Evolutionary conservation across 2,329 filamentous ascomycete species (phyloP).

Genomic region (Venturia nashicola): DNA sequence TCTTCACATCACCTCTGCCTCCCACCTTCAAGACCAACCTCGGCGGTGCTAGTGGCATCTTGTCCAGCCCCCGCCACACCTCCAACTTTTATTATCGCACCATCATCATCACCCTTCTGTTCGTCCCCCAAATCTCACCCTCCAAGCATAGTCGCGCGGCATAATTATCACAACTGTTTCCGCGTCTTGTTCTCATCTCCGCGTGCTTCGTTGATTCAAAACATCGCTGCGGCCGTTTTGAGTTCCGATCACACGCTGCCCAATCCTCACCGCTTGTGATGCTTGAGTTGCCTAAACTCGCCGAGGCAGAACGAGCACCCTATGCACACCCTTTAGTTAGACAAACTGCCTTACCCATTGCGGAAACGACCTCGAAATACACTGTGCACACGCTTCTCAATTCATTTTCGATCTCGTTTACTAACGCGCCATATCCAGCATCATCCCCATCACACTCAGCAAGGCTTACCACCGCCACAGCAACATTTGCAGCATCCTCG

Average conservation of each 20-base stretch:
- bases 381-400: background rate
- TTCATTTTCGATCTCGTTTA: background rate
- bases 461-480: conserved; percentile 53
- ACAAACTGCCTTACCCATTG: background rate
- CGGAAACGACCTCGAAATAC: background rate
- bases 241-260: conserved; percentile 5
- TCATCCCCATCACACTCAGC: conserved; percentile 61
- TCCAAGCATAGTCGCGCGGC: background rate
- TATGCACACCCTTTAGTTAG: background rate
- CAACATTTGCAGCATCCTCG: conserved; percentile 56
- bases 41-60: background rate
- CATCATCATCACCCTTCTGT: background rate
- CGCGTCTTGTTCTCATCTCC: background rate
- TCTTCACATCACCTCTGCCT: background rate
- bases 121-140: background rate
- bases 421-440: conserved; percentile 50
- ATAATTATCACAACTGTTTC: background rate
- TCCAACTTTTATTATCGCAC: background rate
- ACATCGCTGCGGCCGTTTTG: conserved; percentile 3
- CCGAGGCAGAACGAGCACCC: conserved; percentile 6
- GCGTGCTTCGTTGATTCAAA: conserved; percentile 7
- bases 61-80: background rate
- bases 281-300: conserved; percentile 1
- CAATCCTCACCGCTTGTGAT: conserved; percentile 5
- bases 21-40: background rate